Evolutionary conservation across 1,284 basidiomycete genomes (phyloP), one percentile per base, ranked within the genome.

Genomic region (Phellinidium pouzarii): DNA sequence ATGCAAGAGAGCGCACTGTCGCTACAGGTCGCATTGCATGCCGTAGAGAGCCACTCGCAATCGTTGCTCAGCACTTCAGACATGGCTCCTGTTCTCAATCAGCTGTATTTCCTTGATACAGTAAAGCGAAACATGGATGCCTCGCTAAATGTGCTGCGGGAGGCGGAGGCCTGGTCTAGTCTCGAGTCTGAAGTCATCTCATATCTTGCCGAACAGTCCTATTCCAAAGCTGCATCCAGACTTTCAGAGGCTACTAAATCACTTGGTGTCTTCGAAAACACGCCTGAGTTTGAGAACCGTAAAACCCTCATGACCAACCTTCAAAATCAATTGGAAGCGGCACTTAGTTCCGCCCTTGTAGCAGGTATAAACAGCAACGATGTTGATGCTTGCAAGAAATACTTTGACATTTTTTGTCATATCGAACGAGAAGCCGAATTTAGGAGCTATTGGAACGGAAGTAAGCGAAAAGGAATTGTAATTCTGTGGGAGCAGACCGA

Each of bases 151-250:
- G 90, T 95, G 12, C 68, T 96, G 19, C 79, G 84, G 29, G 93
- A 96, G 64, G 93, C 94, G 20, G 90, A 96, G 71, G 89, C 86
- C 58, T 97, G 94, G 94, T 90, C 87, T 48, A 90, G 90, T 0
- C 77, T 98, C 37, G 94, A 97, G 66, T 77, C 87, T 44, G 94
- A 98, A 68, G 87, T 96, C 42, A 87, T 87, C 0, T 76, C 84
- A 0, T 77, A 94, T 17, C 76, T 97, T 36, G 71, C 77, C n/a
- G 87, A 89, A 58, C 78, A 80, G 60, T 81, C 76, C 58, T 92
- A 88, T 61, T 80, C 78, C 43, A 92, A 91, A 63, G 94, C 94
- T 0, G 94, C 92, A 17, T 86, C 89, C 59, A 75, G 94, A 54
- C 70, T 98, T 8, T 86, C 84, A 0, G 93, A 95, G 61, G 94